Percentiles rank a stretch among this genome's conserved stretches.
These are phyloP conservation scores for Tausonia pullulans DNA, from an alignment of 1,284 basidiomycete genomes.

Conservation along the genomic window DNA sequence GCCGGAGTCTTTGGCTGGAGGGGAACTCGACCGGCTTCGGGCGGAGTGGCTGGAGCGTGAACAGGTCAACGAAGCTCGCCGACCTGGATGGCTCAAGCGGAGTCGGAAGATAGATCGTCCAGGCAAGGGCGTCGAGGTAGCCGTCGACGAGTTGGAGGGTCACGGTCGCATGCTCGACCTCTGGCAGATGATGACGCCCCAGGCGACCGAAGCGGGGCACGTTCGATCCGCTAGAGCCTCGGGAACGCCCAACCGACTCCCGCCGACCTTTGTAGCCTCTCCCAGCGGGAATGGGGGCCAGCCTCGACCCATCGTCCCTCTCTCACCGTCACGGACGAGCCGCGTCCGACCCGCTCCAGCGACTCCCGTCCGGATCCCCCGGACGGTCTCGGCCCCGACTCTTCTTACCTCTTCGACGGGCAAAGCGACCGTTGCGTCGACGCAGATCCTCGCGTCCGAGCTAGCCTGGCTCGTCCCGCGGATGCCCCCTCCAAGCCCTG, in stretches of 20 bases:
- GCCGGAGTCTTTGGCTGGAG: background rate
- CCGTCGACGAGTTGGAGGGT: background rate
- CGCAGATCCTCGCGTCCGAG: slow-evolving; percentile 11
- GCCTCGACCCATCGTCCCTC: background rate
- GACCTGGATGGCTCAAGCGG: slow-evolving; percentile 12
- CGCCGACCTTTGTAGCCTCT: background rate
- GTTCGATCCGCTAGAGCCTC: background rate
- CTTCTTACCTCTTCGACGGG: slow-evolving; percentile 5
- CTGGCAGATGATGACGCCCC: slow-evolving; percentile 6
- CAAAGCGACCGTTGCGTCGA: slow-evolving; percentile 1
- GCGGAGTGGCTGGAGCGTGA: background rate
- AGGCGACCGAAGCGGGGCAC: background rate
- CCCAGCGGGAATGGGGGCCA: background rate
- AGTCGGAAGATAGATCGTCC: background rate
- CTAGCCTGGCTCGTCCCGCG: slow-evolving; percentile 12
- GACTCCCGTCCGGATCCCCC: background rate
- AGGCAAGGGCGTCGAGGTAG: slow-evolving; percentile 9
- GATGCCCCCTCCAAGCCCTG: background rate
- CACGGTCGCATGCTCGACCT: slow-evolving; percentile 1
- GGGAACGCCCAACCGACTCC: background rate
- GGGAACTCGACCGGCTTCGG: background rate
- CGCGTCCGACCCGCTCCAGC: background rate
- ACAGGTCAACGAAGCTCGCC: slow-evolving; percentile 3
- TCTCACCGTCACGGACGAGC: background rate
- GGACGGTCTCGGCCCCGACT: slow-evolving; percentile 13